Percentiles rank a stretch among this genome's conserved stretches.
Evolutionary conservation across 2,329 filamentous ascomycete genomes (phyloP).

Genomic region (Ascomycota sp.): DNA sequence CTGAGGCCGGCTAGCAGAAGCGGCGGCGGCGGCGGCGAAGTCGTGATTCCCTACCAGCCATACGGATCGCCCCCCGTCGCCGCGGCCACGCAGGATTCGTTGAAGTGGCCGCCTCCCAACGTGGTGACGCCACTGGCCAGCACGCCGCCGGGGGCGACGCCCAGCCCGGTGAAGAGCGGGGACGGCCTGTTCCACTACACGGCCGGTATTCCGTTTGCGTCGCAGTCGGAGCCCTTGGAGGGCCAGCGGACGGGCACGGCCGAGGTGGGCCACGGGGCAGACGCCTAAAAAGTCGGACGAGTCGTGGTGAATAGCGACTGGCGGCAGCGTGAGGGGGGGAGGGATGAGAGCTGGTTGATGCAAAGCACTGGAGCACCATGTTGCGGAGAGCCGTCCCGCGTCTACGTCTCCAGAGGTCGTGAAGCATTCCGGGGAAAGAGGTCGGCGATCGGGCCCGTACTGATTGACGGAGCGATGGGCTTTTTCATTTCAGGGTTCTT

Average conservation of each 20-base stretch:
- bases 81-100: conserved; percentile 15
- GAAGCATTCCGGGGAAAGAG: too few species aligned
- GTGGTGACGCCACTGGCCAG: conserved; percentile 13
- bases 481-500: too few species aligned
- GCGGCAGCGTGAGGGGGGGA: too few species aligned
- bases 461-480: too few species aligned
- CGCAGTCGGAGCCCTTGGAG: conserved; percentile 1
- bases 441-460: too few species aligned
- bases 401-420: too few species aligned
- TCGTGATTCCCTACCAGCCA: conserved; percentile 33
- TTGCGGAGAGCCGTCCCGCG: too few species aligned
- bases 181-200: conserved; percentile 16
- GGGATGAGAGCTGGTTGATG: too few species aligned
- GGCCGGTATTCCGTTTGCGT: conserved; percentile 26
- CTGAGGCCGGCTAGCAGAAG: background rate
- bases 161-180: conserved; percentile 14
- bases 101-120: conserved; percentile 31
- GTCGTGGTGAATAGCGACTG: too few species aligned
- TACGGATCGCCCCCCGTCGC: conserved; percentile 23
- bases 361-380: too few species aligned
- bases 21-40: conserved; percentile 7
- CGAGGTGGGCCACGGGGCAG: background rate
- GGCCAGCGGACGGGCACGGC: background rate
- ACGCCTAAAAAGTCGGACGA: too few species aligned
- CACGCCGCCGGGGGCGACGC: conserved; percentile 12